Evolutionary conservation across 257 asterid species (phyloP), one percentile per base, ranked within the genome.

Genomic region (Forsythia suspensa): DNA sequence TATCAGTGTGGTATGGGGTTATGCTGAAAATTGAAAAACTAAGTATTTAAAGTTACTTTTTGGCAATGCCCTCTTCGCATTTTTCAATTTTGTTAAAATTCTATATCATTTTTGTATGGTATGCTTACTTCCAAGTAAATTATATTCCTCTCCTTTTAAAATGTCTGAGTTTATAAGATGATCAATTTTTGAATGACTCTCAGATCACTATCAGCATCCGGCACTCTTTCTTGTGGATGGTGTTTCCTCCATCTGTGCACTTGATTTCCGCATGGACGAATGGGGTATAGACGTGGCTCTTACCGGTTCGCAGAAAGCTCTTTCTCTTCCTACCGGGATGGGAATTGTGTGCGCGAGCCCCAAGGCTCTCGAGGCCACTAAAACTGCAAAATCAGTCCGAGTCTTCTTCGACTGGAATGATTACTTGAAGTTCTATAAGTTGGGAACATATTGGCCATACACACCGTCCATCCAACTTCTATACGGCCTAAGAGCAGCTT

Each of bases 361-460:
- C 2, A 95, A 91, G 89, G 98, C 99, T 63, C 86, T 95, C 5
- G 97, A 91, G 84, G 98, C 98, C 51, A 4, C 89, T 57, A 91
- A 93, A 90, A 90, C 92, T 76, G 97, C 99, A 0, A 92, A 90
- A 69, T 95, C 99, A 0, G 92, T 95, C 21, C 82, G 97, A 77
- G 99, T 95, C 61, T 95, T 95, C 97, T 95, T 95, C 55, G 97
- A 95, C 77, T 95, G 98, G 99, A 82, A 82, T 3, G 99, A 95
- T 70, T 95, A 95, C 92, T 84, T 95, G 86, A 93, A 88, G 92
- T 93, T 92, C 88, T 95, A 93, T 79, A 92, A 93, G 66, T 2
- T 93, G 89, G 99, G 98, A 59, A 90, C 98, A 21, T 95, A 92
- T 81, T 95, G 99, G 99, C 99, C 99, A 0, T 95, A 95, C 81